Conservation (phyloP, 2,329 filamentous ascomycete genomes). For the Lecanoromycetidae sp. region DNA sequence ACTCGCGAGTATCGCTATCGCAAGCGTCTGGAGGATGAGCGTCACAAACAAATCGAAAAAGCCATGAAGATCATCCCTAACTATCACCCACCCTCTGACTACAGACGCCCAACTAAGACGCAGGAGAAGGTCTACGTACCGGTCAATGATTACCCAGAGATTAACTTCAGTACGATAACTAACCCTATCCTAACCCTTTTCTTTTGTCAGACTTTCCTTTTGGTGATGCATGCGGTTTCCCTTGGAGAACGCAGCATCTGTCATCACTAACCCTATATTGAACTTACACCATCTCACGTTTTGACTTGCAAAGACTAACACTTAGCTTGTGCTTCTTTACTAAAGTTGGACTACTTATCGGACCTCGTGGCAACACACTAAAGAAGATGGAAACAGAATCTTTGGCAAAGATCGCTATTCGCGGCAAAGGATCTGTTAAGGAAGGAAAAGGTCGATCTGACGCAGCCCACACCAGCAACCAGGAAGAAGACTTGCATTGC, state of each 20-base stretch:
- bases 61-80: constrained; percentile 99
- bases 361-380: constrained; percentile 97
- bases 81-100: constrained; percentile 97
- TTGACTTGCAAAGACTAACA: constrained; percentile 64
- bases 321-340: constrained; percentile 61
- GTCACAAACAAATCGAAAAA: constrained; percentile 96
- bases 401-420: constrained; percentile 95
- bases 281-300: constrained; percentile 25
- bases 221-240: constrained; percentile 28
- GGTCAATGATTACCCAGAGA: constrained; percentile 99
- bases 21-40: constrained; percentile 95
- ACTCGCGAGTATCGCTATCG: constrained; percentile 97
- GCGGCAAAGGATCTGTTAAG: constrained; percentile 98
- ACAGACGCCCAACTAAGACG: constrained; percentile 97
- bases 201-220: constrained; percentile 35
- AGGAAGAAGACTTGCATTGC: constrained; percentile 98
- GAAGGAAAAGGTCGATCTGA: constrained; percentile 99
- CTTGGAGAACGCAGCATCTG: constrained; percentile 27
- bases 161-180: constrained; percentile 99
- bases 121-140: constrained; percentile 99
- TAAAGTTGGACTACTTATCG: constrained; percentile 99
- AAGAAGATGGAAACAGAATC: constrained; percentile 99
- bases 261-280: constrained; percentile 30
- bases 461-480: constrained; percentile 97
- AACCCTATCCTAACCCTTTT: constrained; percentile 71